phyloP scores from a whole-genome alignment of 805 yeast species.

The Lipomyces oligophaga region DNA sequence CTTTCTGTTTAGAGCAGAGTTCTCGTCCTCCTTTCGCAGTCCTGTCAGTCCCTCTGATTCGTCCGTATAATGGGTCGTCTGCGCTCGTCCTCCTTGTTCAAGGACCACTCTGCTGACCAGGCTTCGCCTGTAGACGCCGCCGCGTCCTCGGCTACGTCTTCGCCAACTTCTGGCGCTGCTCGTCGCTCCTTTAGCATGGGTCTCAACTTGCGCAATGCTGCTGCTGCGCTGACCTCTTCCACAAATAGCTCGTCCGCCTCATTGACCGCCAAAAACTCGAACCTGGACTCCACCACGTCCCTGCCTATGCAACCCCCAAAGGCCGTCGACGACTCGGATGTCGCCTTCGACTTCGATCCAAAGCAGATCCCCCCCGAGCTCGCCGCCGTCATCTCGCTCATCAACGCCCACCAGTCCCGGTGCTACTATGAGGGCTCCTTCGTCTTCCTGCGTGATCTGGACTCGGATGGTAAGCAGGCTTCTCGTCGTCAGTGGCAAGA shows the following conservation, averaged over 20 bases:
- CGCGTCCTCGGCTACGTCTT: slow-evolving; percentile 2
- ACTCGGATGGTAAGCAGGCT: slow-evolving; percentile 74
- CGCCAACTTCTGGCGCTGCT: slow-evolving; percentile 1
- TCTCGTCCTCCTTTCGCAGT: too few species aligned
- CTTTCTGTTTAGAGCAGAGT: too few species aligned
- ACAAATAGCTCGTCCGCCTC: too few species aligned
- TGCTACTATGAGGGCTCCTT: slow-evolving; percentile 56
- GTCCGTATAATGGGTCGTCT: slow-evolving; percentile 12
- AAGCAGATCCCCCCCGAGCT: slow-evolving; percentile 57
- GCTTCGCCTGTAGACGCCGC: slow-evolving; percentile 8
- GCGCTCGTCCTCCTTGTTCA: slow-evolving; percentile 14
- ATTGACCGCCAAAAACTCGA: background rate
- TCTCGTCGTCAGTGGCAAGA: slow-evolving; percentile 84
- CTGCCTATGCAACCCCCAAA: background rate
- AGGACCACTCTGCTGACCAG: slow-evolving; percentile 3
- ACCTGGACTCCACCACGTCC: background rate
- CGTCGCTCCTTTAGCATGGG: slow-evolving; percentile 7
- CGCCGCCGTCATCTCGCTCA: slow-evolving; percentile 64
- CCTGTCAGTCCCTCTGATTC: too few species aligned
- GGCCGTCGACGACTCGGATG: slow-evolving; percentile 1
- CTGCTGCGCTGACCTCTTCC: too few species aligned
- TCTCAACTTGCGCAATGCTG: too few species aligned
- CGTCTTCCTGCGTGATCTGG: slow-evolving; percentile 42
- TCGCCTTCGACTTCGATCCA: slow-evolving; percentile 23
- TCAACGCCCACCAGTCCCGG: slow-evolving; percentile 66